Evolutionary conservation across 2,329 filamentous ascomycete genomes (phyloP).

Genomic region (Scedosporium dehoogii): DNA sequence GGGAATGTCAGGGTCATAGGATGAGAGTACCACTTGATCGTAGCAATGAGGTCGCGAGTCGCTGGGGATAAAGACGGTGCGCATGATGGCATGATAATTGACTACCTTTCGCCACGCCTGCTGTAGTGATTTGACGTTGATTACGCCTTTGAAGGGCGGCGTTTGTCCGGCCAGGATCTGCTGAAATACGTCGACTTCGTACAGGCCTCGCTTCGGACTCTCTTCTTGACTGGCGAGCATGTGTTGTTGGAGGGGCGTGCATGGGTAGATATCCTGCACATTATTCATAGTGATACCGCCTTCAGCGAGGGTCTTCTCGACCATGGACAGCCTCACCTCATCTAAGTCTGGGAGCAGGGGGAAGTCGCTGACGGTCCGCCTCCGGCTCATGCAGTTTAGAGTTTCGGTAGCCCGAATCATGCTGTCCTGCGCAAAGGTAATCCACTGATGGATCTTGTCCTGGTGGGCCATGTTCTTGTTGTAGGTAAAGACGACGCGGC

Average conservation of each 20-base stretch:
- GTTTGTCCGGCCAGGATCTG: background rate
- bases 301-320: conserved; percentile 24
- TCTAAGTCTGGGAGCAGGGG: conserved; percentile 23
- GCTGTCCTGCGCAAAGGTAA: background rate
- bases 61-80: too few species aligned
- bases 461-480: background rate
- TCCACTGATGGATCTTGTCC: background rate
- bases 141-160: too few species aligned
- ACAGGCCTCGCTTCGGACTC: conserved; percentile 29
- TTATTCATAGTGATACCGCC: conserved; percentile 27
- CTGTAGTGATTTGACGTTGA: too few species aligned
- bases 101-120: too few species aligned
- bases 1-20: too few species aligned
- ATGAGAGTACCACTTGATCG: too few species aligned
- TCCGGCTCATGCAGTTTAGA: background rate
- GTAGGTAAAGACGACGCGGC: background rate
- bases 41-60: too few species aligned
- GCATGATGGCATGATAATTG: too few species aligned
- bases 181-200: conserved; percentile 20
- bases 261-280: conserved; percentile 24
- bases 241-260: conserved; percentile 26
- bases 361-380: background rate
- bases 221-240: conserved; percentile 25
- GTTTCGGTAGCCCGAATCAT: background rate
- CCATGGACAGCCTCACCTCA: conserved; percentile 19